A percentile compares a stretch with the other conserved stretches of the same genome.
Conservation (phyloP, 2,329 filamentous ascomycete species). For the Talaromyces marneffei region DNA sequence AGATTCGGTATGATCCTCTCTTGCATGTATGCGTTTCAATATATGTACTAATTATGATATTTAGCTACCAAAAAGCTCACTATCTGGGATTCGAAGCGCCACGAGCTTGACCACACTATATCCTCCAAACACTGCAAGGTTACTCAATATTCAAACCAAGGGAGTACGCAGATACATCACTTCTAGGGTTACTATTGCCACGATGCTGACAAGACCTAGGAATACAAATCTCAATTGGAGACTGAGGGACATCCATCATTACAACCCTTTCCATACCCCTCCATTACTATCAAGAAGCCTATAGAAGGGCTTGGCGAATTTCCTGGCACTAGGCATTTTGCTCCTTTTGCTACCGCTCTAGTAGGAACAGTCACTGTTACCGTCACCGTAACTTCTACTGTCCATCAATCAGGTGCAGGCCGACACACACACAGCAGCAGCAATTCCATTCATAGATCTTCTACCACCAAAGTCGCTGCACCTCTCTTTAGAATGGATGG, state of each 20-base stretch:
- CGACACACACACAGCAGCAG: neutral
- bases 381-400: neutral
- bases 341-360: neutral
- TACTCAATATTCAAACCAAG: slow-evolving; percentile 23
- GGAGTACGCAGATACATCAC: slow-evolving; percentile 25
- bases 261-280: slow-evolving; percentile 10
- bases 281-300: neutral
- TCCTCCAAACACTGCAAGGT: slow-evolving; percentile 27
- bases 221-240: slow-evolving; percentile 28
- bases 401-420: neutral
- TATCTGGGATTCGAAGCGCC: slow-evolving; percentile 3
- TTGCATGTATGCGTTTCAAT: neutral
- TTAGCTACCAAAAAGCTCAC: neutral
- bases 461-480: neutral
- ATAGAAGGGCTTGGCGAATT: neutral
- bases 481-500: slow-evolving; percentile 23
- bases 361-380: slow-evolving; percentile 6
- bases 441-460: neutral
- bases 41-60: neutral
- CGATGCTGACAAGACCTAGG: slow-evolving; percentile 17
- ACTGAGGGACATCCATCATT: slow-evolving; percentile 25
- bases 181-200: neutral
- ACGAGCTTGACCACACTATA: slow-evolving; percentile 31
- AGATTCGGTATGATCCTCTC: neutral
- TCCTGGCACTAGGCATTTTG: neutral